Evolutionary conservation across 768 basidiomycete species (phyloP), one percentile per base, ranked within the genome.

Genomic region (Tulasnella calospora): DNA sequence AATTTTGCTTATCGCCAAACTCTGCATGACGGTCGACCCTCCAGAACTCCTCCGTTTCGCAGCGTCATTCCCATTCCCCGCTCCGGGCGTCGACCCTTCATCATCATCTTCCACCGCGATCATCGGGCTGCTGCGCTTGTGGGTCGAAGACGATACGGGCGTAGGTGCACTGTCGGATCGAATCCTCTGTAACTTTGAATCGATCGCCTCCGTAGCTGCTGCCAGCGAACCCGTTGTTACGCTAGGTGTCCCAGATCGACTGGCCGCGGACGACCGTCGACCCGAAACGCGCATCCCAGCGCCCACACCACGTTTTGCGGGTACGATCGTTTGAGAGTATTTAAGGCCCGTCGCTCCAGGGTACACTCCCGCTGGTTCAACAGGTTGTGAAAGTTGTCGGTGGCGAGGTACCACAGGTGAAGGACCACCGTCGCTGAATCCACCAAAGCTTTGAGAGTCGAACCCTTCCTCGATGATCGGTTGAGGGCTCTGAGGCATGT

Each of bases 251-350:
- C 61, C 61, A 2, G 61, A 67, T 30, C 61, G 61, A 30, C 30
- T 55, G 23, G 38, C 55, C 21, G 86, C 85, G 2, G 89, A 89
- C 0, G 82, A 84, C 21, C 91, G 86, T 81, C 90, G 90, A 0
- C 90, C 95, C 36, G 88, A 85, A 3, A 95, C 91, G 33, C 95
- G 87, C 85, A 96, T 88, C 0, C 96, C 96, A 1, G 92, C 83
- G 0, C 88, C 93, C 5, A 93, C 94, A 0, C 89, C 87, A 35
- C 90, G 87, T 5, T 88, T 88, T 4, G 91, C 94, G 61, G 61
- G 61, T 88, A 96, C 91, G 82, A 98, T 97, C 3, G 96, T 98
- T 82, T 92, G 90, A 8, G 94, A 93, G 84, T 96, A 92, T 82
- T 92, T 93, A 80, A 98, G 87, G 19, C 88, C 82, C 15, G 87